phyloP scores from a whole-genome alignment of 1,284 basidiomycete species.

The Phellopilus nigrolimitatus region DNA sequence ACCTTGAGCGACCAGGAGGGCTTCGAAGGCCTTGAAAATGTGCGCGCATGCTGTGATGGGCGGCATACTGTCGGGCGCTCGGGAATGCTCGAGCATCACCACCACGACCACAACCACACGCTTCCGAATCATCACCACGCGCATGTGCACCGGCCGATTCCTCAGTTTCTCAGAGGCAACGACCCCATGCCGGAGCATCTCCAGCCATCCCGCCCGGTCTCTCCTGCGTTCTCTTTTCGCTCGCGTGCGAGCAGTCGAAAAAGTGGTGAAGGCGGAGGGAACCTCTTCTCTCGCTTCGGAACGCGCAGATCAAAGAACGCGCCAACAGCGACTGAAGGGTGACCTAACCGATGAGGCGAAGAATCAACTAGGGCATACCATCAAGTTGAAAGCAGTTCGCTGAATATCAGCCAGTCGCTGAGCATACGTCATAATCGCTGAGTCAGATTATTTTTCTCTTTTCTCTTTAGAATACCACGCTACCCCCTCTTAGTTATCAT shows the following conservation, averaged over 20 bases:
- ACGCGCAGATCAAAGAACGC: constrained; percentile 18
- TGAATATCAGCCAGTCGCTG: not conserved
- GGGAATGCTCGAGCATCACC: constrained; percentile 44
- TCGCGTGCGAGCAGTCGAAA: constrained; percentile 19
- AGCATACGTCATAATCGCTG: not conserved
- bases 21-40: constrained; percentile 93
- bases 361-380: not conserved
- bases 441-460: not conserved
- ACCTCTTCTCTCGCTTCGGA: constrained; percentile 18
- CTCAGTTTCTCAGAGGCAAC: constrained; percentile 3
- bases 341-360: not conserved
- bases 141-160: constrained; percentile 19
- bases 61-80: constrained; percentile 74
- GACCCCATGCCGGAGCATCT: constrained; percentile 10
- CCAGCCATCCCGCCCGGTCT: constrained; percentile 18
- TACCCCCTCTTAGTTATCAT: not conserved
- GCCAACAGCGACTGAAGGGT: constrained; percentile 2
- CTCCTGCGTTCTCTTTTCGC: constrained; percentile 20
- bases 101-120: constrained; percentile 53
- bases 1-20: constrained; percentile 67
- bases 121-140: constrained; percentile 29
- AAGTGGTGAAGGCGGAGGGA: constrained; percentile 14
- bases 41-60: constrained; percentile 92
- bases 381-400: not conserved
- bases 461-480: not conserved